Conservation (phyloP, 1,139 yeast genomes). For the Sugiyamaella grinbergsii region DNA sequence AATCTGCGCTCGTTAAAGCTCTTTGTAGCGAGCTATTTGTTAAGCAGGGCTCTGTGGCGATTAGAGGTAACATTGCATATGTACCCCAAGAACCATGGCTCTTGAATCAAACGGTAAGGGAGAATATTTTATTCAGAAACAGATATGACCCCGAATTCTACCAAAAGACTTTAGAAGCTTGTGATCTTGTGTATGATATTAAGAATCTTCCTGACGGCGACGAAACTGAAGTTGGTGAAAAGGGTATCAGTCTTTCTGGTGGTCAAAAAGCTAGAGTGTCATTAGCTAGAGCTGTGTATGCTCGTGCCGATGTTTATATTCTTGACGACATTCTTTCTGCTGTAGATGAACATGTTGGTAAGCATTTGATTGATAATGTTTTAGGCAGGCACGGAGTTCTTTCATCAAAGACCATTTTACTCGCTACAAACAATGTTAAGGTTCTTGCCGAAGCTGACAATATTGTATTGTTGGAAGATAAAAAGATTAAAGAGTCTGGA, state of each 20-base stretch:
- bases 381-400: conserved; percentile 65
- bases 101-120: conserved; percentile 71
- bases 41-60: conserved; percentile 60
- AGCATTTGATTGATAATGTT: conserved; percentile 60
- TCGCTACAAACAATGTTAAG: conserved; percentile 78
- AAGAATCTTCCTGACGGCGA: conserved; percentile 78
- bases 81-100: conserved; percentile 86
- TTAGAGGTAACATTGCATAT: conserved; percentile 63
- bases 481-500: conserved; percentile 52
- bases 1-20: conserved; percentile 64
- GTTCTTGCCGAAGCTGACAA: conserved; percentile 69
- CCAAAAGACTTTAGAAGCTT: conserved; percentile 67
- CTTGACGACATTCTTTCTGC: conserved; percentile 82
- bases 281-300: conserved; percentile 83
- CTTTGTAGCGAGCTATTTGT: conserved; percentile 60
- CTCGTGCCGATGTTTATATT: conserved; percentile 76
- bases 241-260: conserved; percentile 71
- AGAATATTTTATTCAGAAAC: conserved; percentile 78
- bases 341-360: conserved; percentile 83
- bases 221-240: conserved; percentile 83
- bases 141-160: conserved; percentile 69
- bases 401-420: conserved; percentile 64
- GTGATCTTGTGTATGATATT: conserved; percentile 72
- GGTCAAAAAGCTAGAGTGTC: conserved; percentile 89
- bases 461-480: conserved; percentile 60